Evolutionary conservation across 2,329 filamentous ascomycete genomes (phyloP).

Genomic region (Neonectria hederae): DNA sequence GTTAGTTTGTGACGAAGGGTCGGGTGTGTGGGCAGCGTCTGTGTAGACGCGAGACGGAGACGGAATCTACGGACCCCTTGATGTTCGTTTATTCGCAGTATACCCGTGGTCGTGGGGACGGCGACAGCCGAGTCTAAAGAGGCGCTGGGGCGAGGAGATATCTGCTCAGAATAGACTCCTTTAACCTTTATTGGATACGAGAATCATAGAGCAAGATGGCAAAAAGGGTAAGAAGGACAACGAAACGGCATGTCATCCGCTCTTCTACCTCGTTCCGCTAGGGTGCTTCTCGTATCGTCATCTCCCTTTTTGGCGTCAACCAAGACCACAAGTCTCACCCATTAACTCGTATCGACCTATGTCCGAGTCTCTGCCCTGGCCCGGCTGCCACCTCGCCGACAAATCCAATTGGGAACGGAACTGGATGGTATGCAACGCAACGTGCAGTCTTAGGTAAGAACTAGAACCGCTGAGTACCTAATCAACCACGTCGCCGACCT

Average conservation of each 20-base stretch:
- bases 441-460: constrained; percentile 36
- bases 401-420: constrained; percentile 15
- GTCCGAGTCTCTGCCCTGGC: constrained; percentile 21
- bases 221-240: neutral
- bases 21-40: neutral
- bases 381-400: constrained; percentile 7
- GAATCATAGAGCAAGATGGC: neutral
- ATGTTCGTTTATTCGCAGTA: neutral
- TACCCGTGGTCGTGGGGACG: neutral
- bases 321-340: constrained; percentile 20
- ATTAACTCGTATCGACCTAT: constrained; percentile 38
- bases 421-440: constrained; percentile 27
- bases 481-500: constrained; percentile 9
- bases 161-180: neutral
- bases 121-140: neutral
- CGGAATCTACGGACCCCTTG: neutral
- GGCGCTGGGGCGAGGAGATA: neutral
- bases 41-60: neutral
- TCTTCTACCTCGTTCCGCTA: constrained; percentile 10
- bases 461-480: constrained; percentile 25
- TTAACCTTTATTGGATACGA: constrained; percentile 4
- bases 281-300: constrained; percentile 29
- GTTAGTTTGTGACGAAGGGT: neutral
- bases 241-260: neutral
- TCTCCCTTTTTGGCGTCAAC: constrained; percentile 23